Base-by-base conservation (phyloP, 495 filamentous ascomycete species). In the Zalerion maritima region DNA sequence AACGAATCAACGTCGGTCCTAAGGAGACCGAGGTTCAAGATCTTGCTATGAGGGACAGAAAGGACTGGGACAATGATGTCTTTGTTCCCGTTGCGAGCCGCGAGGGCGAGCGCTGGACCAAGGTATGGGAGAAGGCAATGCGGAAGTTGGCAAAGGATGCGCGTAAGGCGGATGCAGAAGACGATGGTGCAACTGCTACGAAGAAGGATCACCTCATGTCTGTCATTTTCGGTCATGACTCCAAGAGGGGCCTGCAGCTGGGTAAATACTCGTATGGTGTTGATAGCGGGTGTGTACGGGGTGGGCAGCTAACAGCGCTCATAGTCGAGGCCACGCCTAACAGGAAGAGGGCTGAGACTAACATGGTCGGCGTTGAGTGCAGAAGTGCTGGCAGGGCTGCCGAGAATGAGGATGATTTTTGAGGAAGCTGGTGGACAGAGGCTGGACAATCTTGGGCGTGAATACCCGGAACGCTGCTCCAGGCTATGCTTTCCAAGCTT, bases 161-260 rank as follows among this genome's bases (percentile, higher is more conserved):
- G 25, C 21, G 15, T 2, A 32, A 42, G 15, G 26, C 21, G 31
- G 12, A 15, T n/a, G 15, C 26, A n/a, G 35, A 28, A 21, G 29
- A 40, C 42, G 69, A 17, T 75, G 68, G 58, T 74, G 78, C 37
- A 60, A 69, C 26, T 58, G 71, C 34, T 66, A 74, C 42, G 50
- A 43, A 8, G 34, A n/a, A 37, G 15, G 25, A 42, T 5, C 18
- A 47, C 6, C 48, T 49, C 13, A 31, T 42, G 24, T 76, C 77
- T 12, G 64, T 66, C 2, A 70, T 89, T 26, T 97, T 94, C 46
- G 89, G 87, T 3, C 89, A 97, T 46, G 81, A 96, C 48, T 68
- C 81, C 21, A 71, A 71, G 22, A 48, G 55, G 1, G 81, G 80
- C 0, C 62, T 92, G 11, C 71, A 76, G 22, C 50, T 80, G 5